phyloP scores from a whole-genome alignment of 78 protist species.

The slime mould (Dictyostelium discoideum) region dicty_2.7 NC_007088.5:4670001-4670500 shows the following conservation, averaged over 20 bases:
- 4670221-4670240: constrained; percentile 74
- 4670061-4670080: constrained; percentile 40
- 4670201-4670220: constrained; percentile 10
- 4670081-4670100: constrained; percentile 63
- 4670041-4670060: constrained; percentile 86
- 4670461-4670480: background rate
- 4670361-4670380: background rate
- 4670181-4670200: background rate
- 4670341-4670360: constrained; percentile 46
- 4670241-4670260: background rate
- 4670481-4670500: background rate
- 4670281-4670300: constrained; percentile 43
- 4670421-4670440: background rate
- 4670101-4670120: constrained; percentile 63
- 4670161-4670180: constrained; percentile 48
- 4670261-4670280: constrained; percentile 23
- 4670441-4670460: background rate
- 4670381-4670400: too few species aligned
- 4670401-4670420: too few species aligned
- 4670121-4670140: constrained; percentile 40
- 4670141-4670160: constrained; percentile 31
- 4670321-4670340: constrained; percentile 66
- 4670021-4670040: constrained; percentile 83
- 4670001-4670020: constrained; percentile 45
- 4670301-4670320: constrained; percentile 55